phyloP scores from a whole-genome alignment of 2,329 filamentous ascomycete species.

The Zymoseptoria ardabiliae region DNA sequence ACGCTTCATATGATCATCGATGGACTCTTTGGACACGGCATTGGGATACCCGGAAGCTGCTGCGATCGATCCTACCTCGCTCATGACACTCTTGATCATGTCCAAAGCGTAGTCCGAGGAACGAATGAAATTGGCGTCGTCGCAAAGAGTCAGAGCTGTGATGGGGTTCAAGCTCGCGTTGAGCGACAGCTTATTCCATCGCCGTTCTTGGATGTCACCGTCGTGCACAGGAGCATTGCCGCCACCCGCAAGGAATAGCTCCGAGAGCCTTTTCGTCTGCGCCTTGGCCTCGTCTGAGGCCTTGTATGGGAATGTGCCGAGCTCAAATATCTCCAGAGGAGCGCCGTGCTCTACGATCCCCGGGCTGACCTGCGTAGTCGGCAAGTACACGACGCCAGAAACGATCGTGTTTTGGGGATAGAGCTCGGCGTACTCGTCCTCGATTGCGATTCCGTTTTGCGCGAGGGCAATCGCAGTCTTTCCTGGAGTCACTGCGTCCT shows the following conservation, averaged over 20 bases:
- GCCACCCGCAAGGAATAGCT: constrained; percentile 30
- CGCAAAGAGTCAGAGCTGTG: constrained; percentile 48
- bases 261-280: constrained; percentile 11
- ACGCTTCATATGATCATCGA: constrained; percentile 35
- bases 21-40: constrained; percentile 32
- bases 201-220: constrained; percentile 46
- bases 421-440: constrained; percentile 44
- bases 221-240: constrained; percentile 44
- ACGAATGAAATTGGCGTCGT: constrained; percentile 46
- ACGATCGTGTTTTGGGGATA: constrained; percentile 50
- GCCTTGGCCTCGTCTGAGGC: constrained; percentile 11
- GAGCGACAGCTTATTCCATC: constrained; percentile 55
- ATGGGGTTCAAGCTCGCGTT: constrained; percentile 56
- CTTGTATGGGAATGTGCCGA: constrained; percentile 43
- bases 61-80: constrained; percentile 39
- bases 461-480: constrained; percentile 51
- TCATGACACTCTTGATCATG: constrained; percentile 39
- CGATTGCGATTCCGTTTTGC: constrained; percentile 57
- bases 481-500: constrained; percentile 32
- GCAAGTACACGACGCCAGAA: constrained; percentile 50
- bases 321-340: constrained; percentile 43
- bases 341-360: constrained; percentile 41
- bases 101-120: constrained; percentile 34
- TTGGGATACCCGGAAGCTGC: constrained; percentile 33
- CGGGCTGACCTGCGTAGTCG: constrained; percentile 44